Conservation (phyloP, 2,329 filamentous ascomycete species). For the Penicillium sp. region DNA sequence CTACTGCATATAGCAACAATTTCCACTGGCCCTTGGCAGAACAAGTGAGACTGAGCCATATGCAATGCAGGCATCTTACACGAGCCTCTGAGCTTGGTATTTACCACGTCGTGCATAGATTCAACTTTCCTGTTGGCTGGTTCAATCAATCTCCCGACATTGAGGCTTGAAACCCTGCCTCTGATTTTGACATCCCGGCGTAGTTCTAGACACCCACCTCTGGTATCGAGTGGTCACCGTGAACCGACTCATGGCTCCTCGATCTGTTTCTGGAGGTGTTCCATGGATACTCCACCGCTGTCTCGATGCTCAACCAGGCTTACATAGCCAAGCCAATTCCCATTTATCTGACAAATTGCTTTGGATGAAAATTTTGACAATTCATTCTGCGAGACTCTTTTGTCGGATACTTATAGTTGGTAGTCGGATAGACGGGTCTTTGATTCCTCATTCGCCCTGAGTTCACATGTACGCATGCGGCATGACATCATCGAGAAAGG, state of each 20-base stretch:
- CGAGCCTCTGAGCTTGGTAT: background rate
- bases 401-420: no score
- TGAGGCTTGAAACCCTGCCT: background rate
- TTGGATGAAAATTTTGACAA: no score
- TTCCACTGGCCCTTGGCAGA: background rate
- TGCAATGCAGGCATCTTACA: background rate
- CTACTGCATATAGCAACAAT: no score
- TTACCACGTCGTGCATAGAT: background rate
- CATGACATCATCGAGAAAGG: conserved; percentile 23
- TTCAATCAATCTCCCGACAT: background rate
- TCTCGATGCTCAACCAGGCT: background rate
- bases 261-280: background rate
- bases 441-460: no score
- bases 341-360: no score
- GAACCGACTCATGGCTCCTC: background rate
- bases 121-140: background rate
- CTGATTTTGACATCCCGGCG: background rate
- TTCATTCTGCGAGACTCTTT: no score
- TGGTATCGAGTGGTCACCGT: background rate
- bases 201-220: background rate
- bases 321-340: no score
- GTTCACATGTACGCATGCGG: no score
- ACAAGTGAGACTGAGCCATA: background rate
- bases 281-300: background rate
- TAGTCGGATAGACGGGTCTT: no score